Conservation (phyloP, 768 basidiomycete genomes). For the Pleurotus pulmonarius region DNA sequence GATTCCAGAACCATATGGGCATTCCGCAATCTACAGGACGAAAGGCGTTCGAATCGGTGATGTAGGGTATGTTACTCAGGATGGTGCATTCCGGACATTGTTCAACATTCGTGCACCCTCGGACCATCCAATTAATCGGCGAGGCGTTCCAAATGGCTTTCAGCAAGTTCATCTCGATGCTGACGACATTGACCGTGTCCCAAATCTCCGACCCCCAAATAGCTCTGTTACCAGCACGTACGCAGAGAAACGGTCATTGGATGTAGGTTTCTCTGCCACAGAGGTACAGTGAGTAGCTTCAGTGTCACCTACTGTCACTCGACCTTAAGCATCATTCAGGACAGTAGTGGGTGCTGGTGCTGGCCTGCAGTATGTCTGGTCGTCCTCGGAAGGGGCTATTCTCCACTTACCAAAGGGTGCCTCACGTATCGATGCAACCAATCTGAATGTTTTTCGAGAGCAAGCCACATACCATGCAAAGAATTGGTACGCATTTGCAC, state of each 20-base stretch:
- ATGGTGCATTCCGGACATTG: slow-evolving; percentile 17
- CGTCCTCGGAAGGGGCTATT: slow-evolving; percentile 13
- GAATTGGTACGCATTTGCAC: slow-evolving; percentile 11
- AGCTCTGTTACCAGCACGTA: neutral
- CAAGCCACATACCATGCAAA: slow-evolving; percentile 8
- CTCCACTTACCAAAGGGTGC: slow-evolving; percentile 16
- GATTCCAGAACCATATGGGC: slow-evolving; percentile 25
- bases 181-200: neutral
- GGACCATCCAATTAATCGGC: neutral
- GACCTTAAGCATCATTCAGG: neutral
- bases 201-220: neutral
- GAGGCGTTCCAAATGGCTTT: slow-evolving; percentile 6
- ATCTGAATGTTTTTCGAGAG: slow-evolving; percentile 6
- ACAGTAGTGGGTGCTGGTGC: neutral
- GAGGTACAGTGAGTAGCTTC: neutral
- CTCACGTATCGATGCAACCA: neutral
- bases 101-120: slow-evolving; percentile 16
- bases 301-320: neutral
- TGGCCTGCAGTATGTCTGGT: neutral
- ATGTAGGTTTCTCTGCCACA: neutral
- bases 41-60: slow-evolving; percentile 20
- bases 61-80: slow-evolving; percentile 17
- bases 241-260: neutral
- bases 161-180: neutral
- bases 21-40: slow-evolving; percentile 15